Base-by-base conservation (phyloP, 768 basidiomycete species). In the Paxillus ammoniavirescens region DNA sequence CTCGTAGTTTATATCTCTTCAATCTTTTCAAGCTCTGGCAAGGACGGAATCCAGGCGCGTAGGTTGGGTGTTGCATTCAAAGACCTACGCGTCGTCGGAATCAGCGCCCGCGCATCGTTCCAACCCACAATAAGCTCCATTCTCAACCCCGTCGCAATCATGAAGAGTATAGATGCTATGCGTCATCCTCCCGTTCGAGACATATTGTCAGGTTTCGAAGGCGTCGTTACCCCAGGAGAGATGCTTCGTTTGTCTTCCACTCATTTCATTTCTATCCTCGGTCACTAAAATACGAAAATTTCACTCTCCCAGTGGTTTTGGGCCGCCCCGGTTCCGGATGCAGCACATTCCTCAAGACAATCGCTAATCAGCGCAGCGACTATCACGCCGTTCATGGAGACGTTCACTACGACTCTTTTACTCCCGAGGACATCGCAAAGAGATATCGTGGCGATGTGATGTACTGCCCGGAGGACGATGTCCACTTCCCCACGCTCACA, bases 271-370 rank as follows among this genome's bases (percentile, higher is more conserved):
- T 31, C 5, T 28, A 17, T 5, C 9, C 6, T 40, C 18, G 28
- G 13, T 35, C 12, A 31, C 31, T 10, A 5, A 31, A 10, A 31
- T 31, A 31, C 13, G 12, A 35, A 12, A 28, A 1, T 7, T 10
- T 28, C 12, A 1, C 12, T 33, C 8, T 8, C 49, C 7, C 61
- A 89, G 88, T 94, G 14, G 92, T 93, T 12, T 78, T 93, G 35
- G 93, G 91, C 18, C 81, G 90, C 26, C 93, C 92, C 0, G 89
- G 88, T 10, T 83, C 90, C 5, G 77, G 77, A 15, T 78, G 77
- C 54, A 71, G 68, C 18, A 75, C 81, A 0, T 70, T 84, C 52
- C 68, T 84, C 46, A 83, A 82, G 64, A 77, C 75, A 1, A 67
- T 82, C 49, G 71, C 80, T 2, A 80, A 80, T 60, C 70, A 76